Percentiles rank a stretch among this genome's conserved stretches.
Evolutionary conservation across 768 basidiomycete genomes (phyloP).

Genomic region (Lactarius pseudohatsudake): DNA sequence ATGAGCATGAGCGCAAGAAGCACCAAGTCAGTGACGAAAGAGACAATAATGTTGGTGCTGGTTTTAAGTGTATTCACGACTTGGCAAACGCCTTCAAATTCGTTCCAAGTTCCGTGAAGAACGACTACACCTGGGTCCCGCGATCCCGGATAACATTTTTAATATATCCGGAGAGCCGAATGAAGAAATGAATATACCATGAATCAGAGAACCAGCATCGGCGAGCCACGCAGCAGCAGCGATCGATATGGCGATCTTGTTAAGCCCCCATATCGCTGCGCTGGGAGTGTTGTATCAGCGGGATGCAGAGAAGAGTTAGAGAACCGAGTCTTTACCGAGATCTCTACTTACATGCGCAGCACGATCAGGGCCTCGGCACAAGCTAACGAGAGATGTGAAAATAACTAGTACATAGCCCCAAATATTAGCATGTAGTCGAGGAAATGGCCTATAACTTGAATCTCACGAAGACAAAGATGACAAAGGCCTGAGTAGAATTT

Average conservation of each 20-base stretch:
- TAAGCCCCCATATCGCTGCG: conserved; percentile 9
- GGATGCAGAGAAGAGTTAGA: background rate
- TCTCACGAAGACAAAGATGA: background rate
- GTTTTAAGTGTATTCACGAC: too few relatives aligned
- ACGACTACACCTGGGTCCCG: too few relatives aligned
- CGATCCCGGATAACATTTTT: too few relatives aligned
- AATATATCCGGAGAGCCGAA: too few relatives aligned
- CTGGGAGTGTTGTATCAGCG: background rate
- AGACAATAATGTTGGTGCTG: too few relatives aligned
- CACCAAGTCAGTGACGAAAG: too few relatives aligned
- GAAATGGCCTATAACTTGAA: too few relatives aligned
- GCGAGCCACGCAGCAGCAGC: background rate
- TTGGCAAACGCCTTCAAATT: too few relatives aligned
- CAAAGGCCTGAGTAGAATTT: background rate
- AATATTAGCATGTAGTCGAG: background rate
- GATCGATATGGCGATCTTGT: conserved; percentile 1
- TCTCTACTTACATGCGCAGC: conserved; percentile 20
- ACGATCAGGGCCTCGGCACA: conserved; percentile 20
- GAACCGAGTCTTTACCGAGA: background rate
- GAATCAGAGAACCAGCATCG: background rate
- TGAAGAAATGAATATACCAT: background rate
- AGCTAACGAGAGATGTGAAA: background rate
- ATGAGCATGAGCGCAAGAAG: too few relatives aligned
- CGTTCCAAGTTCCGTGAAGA: too few relatives aligned
- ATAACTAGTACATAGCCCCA: background rate